Evolutionary conservation across 805 yeast species (phyloP).

Genomic region (Clavispora vitiphila): DNA sequence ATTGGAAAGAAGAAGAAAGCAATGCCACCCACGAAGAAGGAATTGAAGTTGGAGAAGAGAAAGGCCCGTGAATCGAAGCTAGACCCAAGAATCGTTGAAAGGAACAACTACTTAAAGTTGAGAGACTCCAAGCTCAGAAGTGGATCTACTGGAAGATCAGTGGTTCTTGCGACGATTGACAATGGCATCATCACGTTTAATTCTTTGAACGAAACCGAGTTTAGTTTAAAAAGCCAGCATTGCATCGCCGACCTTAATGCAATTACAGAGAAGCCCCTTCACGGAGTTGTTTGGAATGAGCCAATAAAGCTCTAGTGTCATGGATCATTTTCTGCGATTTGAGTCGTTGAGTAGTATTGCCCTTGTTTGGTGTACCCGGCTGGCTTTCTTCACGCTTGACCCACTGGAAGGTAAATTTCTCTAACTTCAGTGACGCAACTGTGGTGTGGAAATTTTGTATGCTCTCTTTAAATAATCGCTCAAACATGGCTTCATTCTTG

Average conservation of each 20-base stretch:
- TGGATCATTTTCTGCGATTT: neutral
- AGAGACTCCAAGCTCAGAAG: conserved; percentile 42
- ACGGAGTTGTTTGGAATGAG: conserved; percentile 15
- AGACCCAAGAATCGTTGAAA: conserved; percentile 18
- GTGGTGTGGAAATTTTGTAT: conserved; percentile 2
- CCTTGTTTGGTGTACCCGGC: neutral
- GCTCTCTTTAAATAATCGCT: conserved; percentile 5
- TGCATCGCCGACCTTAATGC: conserved; percentile 5
- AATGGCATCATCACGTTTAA: conserved; percentile 69
- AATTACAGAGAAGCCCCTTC: conserved; percentile 6
- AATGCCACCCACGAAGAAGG: conserved; percentile 21
- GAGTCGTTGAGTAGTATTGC: neutral
- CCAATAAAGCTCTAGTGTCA: conserved; percentile 1
- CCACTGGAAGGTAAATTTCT: neutral
- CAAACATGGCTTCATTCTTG: conserved; percentile 1
- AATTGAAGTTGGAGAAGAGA: conserved; percentile 18
- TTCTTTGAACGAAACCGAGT: conserved; percentile 47
- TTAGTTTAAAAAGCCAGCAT: conserved; percentile 22
- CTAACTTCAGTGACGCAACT: neutral
- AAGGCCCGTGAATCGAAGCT: conserved; percentile 25
- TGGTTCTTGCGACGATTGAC: conserved; percentile 68
- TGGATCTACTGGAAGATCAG: conserved; percentile 43
- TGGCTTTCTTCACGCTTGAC: neutral
- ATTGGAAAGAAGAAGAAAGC: conserved; percentile 4
- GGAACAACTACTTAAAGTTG: conserved; percentile 22